Evolutionary conservation across 2,329 filamentous ascomycete species (phyloP).

Genomic region (Colletotrichum orbiculare): DNA sequence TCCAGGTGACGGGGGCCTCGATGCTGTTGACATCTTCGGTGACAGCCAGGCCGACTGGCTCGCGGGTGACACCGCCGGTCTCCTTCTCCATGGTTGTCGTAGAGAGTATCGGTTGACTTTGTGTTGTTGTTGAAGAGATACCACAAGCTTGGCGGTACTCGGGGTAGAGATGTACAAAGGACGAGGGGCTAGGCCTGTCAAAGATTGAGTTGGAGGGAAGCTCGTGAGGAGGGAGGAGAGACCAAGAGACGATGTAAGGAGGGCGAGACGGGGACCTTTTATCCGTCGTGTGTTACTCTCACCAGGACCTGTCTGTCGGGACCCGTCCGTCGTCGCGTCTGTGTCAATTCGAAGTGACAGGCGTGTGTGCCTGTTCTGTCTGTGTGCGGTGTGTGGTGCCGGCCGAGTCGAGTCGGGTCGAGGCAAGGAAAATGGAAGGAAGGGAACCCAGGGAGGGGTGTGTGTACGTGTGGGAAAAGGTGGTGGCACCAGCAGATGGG

Average conservation of each 20-base stretch:
- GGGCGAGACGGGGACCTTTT: conserved; percentile 34
- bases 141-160: conserved; percentile 23
- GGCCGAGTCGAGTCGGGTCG: not conserved
- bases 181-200: conserved; percentile 26
- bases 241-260: not conserved
- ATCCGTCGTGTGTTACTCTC: conserved; percentile 26
- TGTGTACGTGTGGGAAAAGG: too few species aligned
- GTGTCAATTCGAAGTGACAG: conserved; percentile 19
- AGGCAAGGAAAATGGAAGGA: too few species aligned
- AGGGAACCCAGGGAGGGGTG: too few species aligned
- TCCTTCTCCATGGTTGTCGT: conserved; percentile 32
- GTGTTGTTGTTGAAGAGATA: not conserved
- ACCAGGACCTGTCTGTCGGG: not conserved
- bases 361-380: too few species aligned
- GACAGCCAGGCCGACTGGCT: conserved; percentile 46
- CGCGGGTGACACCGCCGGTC: conserved; percentile 32
- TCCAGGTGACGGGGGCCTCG: conserved; percentile 76
- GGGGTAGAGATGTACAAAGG: conserved; percentile 5
- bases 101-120: conserved; percentile 10
- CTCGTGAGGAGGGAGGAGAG: conserved; percentile 24
- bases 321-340: conserved; percentile 21
- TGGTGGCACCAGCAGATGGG: too few species aligned
- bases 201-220: conserved; percentile 14
- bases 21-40: conserved; percentile 67
- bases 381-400: conserved; percentile 12